These are phyloP conservation scores for Gossypium schwendimanii DNA, from an alignment of 441 rosid species.

Conservation along the genomic window DNA sequence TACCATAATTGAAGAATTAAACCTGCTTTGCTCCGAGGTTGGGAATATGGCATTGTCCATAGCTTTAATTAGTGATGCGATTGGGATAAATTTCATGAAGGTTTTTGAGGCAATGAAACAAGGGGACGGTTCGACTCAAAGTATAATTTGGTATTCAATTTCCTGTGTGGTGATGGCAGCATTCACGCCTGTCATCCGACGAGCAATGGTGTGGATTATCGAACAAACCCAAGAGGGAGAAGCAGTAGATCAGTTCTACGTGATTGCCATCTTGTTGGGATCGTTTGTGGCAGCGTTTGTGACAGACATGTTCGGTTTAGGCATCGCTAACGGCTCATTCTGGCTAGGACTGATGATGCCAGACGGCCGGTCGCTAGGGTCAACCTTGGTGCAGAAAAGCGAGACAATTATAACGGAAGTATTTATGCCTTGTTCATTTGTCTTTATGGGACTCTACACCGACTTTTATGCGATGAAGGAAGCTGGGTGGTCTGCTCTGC, in stretches of 20 bases:
- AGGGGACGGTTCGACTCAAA: slow-evolving; percentile 11
- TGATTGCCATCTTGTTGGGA: slow-evolving; percentile 36
- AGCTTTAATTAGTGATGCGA: slow-evolving; percentile 35
- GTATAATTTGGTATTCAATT: slow-evolving; percentile 31
- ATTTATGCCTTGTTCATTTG: slow-evolving; percentile 53
- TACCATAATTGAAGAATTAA: slow-evolving; percentile 50
- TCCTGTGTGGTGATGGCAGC: slow-evolving; percentile 17
- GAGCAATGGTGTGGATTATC: slow-evolving; percentile 38
- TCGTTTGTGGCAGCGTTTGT: slow-evolving; percentile 38
- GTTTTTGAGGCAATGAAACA: slow-evolving; percentile 45
- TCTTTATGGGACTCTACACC: slow-evolving; percentile 38
- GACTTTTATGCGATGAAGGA: slow-evolving; percentile 31
- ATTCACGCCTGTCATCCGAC: slow-evolving; percentile 26
- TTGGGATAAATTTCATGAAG: slow-evolving; percentile 26
- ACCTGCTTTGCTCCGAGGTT: slow-evolving; percentile 65
- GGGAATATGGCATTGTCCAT: slow-evolving; percentile 57
- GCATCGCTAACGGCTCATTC: slow-evolving; percentile 46
- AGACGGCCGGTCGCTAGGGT: slow-evolving; percentile 57
- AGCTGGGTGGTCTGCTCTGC: slow-evolving; percentile 30
- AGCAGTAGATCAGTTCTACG: slow-evolving; percentile 39
- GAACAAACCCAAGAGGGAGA: slow-evolving; percentile 42
- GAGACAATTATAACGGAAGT: slow-evolving; percentile 47
- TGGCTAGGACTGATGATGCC: slow-evolving; percentile 61
- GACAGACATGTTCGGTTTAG: slow-evolving; percentile 54
- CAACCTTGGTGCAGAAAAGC: slow-evolving; percentile 41